phyloP scores from a whole-genome alignment of 1,139 yeast species.

The Kazachstania sp. region DNA sequence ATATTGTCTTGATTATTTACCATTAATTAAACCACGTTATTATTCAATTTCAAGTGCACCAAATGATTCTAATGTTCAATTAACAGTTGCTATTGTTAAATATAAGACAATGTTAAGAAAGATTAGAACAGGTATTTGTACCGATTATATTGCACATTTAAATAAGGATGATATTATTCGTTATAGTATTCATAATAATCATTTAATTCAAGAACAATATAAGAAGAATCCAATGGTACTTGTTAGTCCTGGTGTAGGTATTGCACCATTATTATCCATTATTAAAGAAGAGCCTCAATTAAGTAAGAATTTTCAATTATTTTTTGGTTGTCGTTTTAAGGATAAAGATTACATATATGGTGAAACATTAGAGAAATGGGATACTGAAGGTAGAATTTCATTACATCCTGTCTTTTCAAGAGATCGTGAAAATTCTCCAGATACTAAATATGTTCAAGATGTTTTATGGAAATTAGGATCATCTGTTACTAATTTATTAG shows the following conservation, averaged over 20 bases:
- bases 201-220: slow-evolving; percentile 27
- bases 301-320: slow-evolving; percentile 37
- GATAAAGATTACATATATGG: slow-evolving; percentile 63
- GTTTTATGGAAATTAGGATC: slow-evolving; percentile 44
- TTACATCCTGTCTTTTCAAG: slow-evolving; percentile 58
- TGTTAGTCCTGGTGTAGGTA: slow-evolving; percentile 87
- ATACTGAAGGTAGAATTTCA: slow-evolving; percentile 31
- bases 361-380: slow-evolving; percentile 42
- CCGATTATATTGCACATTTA: slow-evolving; percentile 60
- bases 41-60: slow-evolving; percentile 74
- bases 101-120: slow-evolving; percentile 75
- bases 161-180: slow-evolving; percentile 41
- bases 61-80: slow-evolving; percentile 30
- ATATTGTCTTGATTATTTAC: slow-evolving; percentile 68
- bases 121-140: slow-evolving; percentile 74
- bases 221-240: slow-evolving; percentile 49
- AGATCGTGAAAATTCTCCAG: slow-evolving; percentile 36
- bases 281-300: slow-evolving; percentile 32
- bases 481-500: slow-evolving; percentile 43
- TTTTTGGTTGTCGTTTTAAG: slow-evolving; percentile 67
- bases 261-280: slow-evolving; percentile 77
- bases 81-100: slow-evolving; percentile 77
- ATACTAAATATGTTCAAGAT: slow-evolving; percentile 64
- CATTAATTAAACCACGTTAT: slow-evolving; percentile 67
- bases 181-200: slow-evolving; percentile 47